phyloP scores from a whole-genome alignment of 306 rosid species.

The Echinosophora koreensis region DNA sequence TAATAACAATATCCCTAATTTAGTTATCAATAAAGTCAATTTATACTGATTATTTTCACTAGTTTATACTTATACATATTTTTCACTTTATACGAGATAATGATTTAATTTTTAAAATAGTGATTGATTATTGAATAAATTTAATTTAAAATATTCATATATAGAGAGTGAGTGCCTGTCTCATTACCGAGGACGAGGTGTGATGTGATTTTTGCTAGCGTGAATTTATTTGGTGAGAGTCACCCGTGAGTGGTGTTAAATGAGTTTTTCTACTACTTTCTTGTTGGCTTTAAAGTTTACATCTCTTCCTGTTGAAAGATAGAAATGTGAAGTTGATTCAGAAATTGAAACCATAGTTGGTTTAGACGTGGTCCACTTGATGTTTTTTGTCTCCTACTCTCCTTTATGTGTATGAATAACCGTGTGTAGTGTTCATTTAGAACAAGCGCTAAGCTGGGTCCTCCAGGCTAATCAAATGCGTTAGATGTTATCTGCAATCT shows the following conservation, averaged over 20 bases:
- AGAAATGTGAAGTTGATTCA: conserved; percentile 17
- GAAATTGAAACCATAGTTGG: background rate
- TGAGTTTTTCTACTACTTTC: background rate
- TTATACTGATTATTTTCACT: no score
- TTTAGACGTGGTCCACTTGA: conserved; percentile 4
- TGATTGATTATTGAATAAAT: no score
- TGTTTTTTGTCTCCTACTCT: conserved; percentile 22
- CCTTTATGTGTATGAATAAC: conserved; percentile 12
- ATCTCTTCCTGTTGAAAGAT: background rate
- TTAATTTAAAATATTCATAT: no score
- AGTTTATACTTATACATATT: no score
- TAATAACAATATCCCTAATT: no score
- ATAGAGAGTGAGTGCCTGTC: no score
- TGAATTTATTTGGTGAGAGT: conserved; percentile 21
- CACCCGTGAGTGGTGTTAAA: background rate
- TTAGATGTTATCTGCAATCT: conserved; percentile 23
- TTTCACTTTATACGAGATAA: no score
- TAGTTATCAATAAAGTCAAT: no score
- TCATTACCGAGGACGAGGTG: background rate
- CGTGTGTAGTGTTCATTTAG: background rate
- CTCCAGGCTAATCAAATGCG: conserved; percentile 25
- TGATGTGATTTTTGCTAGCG: background rate
- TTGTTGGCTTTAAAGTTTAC: background rate
- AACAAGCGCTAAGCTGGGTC: conserved; percentile 5
- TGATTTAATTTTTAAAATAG: no score